Evolutionary conservation across 23 red algal genomes (phyloP).

Genomic region (Gracilariopsis chorda): DNA sequence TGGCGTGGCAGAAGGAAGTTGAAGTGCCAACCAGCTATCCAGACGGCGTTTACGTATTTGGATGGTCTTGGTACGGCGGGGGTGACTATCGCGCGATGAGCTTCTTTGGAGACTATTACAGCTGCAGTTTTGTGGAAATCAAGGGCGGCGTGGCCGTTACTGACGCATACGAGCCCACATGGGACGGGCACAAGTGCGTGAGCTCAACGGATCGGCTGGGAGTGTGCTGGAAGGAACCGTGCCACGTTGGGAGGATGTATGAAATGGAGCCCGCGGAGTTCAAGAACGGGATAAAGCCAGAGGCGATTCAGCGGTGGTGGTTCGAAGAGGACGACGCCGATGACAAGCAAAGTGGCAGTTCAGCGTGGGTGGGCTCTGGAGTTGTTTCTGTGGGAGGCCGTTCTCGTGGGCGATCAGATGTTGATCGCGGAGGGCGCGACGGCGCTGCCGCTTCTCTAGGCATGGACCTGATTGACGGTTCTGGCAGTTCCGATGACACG

Average conservation of each 20-base stretch:
- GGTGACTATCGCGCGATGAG: constrained; percentile 43
- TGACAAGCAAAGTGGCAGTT: background rate
- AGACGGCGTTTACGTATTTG: constrained; percentile 65
- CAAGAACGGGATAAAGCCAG: background rate
- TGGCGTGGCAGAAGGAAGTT: constrained; percentile 43
- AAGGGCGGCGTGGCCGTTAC: constrained; percentile 38
- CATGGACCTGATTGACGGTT: background rate
- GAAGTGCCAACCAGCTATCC: constrained; percentile 47
- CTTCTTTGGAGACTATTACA: constrained; percentile 74
- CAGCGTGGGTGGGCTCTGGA: constrained; percentile 9
- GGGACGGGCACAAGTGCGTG: constrained; percentile 27
- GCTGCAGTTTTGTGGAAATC: constrained; percentile 56
- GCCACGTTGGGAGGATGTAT: constrained; percentile 29
- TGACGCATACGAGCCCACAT: constrained; percentile 39
- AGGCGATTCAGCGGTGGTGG: constrained; percentile 19
- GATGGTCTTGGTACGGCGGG: constrained; percentile 70
- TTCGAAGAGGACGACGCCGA: background rate
- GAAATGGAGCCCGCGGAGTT: constrained; percentile 38
- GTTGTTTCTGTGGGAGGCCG: background rate
- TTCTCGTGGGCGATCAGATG: background rate
- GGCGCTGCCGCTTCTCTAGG: background rate
- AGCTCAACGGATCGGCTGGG: constrained; percentile 36
- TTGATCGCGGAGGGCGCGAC: background rate
- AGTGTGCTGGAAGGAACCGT: constrained; percentile 45
- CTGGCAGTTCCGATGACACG: too few relatives aligned